These are phyloP conservation scores for Camelina hispida DNA, from an alignment of 345 rosid species.

Conservation along the genomic window DNA sequence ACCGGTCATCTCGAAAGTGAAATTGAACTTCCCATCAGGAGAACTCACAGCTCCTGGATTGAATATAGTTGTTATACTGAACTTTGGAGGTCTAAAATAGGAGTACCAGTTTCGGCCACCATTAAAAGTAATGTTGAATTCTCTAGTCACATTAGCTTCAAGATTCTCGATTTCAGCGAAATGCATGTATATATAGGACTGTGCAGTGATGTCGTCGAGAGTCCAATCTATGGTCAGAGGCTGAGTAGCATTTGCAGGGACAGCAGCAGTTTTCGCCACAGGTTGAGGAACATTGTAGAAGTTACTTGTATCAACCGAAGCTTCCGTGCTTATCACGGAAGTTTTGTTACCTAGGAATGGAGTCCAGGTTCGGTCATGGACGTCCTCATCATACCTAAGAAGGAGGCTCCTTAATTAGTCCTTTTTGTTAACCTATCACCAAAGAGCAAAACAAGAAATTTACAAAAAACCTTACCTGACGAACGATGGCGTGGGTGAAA, in stretches of 20 bases:
- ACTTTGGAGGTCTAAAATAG: constrained; percentile 36
- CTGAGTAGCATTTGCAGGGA: constrained; percentile 32
- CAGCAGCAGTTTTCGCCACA: constrained; percentile 43
- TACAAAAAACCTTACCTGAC: constrained; percentile 33
- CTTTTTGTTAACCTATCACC: not conserved
- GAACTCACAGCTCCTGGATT: constrained; percentile 22
- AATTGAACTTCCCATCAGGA: constrained; percentile 22
- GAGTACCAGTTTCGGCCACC: constrained; percentile 32
- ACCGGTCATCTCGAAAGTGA: constrained; percentile 31
- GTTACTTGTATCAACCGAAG: not conserved
- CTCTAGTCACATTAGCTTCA: constrained; percentile 37
- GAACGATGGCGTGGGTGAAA: constrained; percentile 14
- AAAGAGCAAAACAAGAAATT: not conserved
- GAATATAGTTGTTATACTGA: constrained; percentile 35
- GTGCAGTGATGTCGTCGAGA: not conserved
- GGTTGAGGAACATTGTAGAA: constrained; percentile 36
- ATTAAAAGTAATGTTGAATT: constrained; percentile 43
- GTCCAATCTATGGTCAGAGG: not conserved
- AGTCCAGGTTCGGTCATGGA: constrained; percentile 49
- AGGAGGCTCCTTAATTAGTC: not conserved
- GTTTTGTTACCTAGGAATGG: constrained; percentile 5
- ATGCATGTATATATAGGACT: constrained; percentile 51
- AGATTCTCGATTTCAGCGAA: constrained; percentile 51
- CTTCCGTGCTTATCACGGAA: not conserved
- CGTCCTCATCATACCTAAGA: constrained; percentile 54